Percentiles rank a stretch among this genome's conserved stretches.
phyloP scores from a whole-genome alignment of 768 basidiomycete genomes.

The Termitomyces sp. region DNA sequence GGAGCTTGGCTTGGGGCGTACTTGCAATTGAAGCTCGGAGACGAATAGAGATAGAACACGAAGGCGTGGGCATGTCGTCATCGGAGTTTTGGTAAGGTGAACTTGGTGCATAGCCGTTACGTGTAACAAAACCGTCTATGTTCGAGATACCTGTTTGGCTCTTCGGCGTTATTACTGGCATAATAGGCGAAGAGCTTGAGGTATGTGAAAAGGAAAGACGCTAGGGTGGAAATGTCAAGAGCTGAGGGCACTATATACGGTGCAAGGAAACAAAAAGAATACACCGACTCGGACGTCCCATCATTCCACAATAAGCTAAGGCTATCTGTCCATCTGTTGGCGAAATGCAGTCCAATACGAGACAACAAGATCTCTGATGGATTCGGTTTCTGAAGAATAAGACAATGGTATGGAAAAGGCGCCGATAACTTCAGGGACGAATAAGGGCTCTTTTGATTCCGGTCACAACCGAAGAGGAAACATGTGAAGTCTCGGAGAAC shows the following conservation, averaged over 20 bases:
- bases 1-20: conserved; percentile 31
- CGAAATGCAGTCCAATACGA: not conserved
- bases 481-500: conserved; percentile 9
- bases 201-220: not conserved
- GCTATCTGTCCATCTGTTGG: not conserved
- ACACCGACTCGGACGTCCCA: not conserved
- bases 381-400: conserved; percentile 3
- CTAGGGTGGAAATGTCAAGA: not conserved
- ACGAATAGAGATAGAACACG: conserved; percentile 8
- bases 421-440: not conserved
- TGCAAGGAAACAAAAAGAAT: not conserved
- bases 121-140: not conserved
- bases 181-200: not conserved
- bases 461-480: conserved; percentile 4
- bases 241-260: conserved; percentile 1
- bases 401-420: conserved; percentile 5
- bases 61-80: conserved; percentile 6
- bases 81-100: not conserved
- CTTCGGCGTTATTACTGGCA: conserved; percentile 1
- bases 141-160: not conserved
- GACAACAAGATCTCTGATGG: conserved; percentile 3
- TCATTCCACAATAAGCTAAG: not conserved
- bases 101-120: conserved; percentile 4
- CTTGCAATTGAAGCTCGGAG: conserved; percentile 31
- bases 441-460: not conserved